Evolutionary conservation across 345 rosid genomes (phyloP), one percentile per base, ranked within the genome.

Genomic region (Sisymbrium altissimum): DNA sequence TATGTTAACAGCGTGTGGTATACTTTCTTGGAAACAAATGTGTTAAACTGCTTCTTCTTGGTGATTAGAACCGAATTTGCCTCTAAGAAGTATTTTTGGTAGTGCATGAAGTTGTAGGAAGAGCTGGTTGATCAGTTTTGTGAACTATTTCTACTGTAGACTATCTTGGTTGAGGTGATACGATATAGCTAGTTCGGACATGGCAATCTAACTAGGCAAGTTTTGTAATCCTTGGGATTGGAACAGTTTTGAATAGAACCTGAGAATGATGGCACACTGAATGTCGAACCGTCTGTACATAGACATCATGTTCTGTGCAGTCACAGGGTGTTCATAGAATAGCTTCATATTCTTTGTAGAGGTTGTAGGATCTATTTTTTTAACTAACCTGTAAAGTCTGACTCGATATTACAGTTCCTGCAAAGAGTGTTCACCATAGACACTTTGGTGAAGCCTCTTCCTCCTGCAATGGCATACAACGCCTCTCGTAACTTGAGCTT

Each of bases 381-480:
- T 58, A 29, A 5, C 30, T 70, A 27, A 65, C 30, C 1, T 38
- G 32, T 70, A 65, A 29, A 57, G 6, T 70, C 18, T 63, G 21
- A 19, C 8, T 54, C 14, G 57, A 5, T 57, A 15, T 38, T 67
- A 55, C 90, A 94, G 98, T 94, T 94, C 79, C 86, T 94, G 74
- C 93, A 88, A 49, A 82, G 90, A 39, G 98, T 91, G 7, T 94
- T 94, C 83, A 89, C 86, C 76, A 85, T 94, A 44, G 98, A 94
- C 79, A 94, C 98, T 45, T 33, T 91, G 30, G 97, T 94, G 73
- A 94, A 94, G 86, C 98, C 97, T 68, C 97, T 94, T 80, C 98
- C 98, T 55, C 97, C 95, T 57, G 68, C 89, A 23, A 83, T 89
- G 95, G 96, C 91, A 5, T 91, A 85, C 80, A 94, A 88, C 9